Evolutionary conservation across 2,329 filamentous ascomycete species (phyloP).

Genomic region (Colletotrichum caudatum): DNA sequence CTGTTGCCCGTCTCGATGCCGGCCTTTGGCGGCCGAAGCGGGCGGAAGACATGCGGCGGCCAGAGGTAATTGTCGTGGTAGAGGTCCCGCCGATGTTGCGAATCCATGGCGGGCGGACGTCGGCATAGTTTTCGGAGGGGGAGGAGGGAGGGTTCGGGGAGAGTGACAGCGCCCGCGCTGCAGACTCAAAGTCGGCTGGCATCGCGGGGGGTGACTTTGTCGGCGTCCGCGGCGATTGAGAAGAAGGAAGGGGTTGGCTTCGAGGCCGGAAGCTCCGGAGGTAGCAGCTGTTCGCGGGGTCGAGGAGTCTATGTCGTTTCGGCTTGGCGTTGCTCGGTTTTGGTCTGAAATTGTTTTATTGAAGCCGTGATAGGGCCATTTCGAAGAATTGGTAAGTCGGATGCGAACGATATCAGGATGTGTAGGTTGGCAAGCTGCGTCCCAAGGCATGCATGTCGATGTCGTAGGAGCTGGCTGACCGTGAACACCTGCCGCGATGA

Average conservation of each 20-base stretch:
- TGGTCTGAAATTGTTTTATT: constrained; percentile 9
- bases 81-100: constrained; percentile 44
- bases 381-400: constrained; percentile 9
- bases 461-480: constrained; percentile 30
- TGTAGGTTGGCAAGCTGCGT: constrained; percentile 11
- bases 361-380: constrained; percentile 16
- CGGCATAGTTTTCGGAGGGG: constrained; percentile 51
- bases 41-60: constrained; percentile 58
- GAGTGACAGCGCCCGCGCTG: constrained; percentile 63
- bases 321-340: background rate
- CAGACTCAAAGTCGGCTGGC: constrained; percentile 64
- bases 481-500: constrained; percentile 32
- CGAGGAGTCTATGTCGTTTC: constrained; percentile 6
- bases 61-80: constrained; percentile 7
- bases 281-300: constrained; percentile 25
- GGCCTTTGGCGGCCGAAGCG: constrained; percentile 49
- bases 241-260: background rate
- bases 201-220: constrained; percentile 49
- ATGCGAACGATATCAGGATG: background rate
- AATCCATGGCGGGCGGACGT: constrained; percentile 60
- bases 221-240: background rate
- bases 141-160: constrained; percentile 52
- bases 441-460: constrained; percentile 17
- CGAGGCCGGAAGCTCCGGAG: constrained; percentile 30
- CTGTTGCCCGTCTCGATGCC: constrained; percentile 33